These are phyloP conservation scores for Sclerotinia sclerotiorum DNA, from an alignment of 2,329 filamentous ascomycete species.

Conservation along the genomic window DNA sequence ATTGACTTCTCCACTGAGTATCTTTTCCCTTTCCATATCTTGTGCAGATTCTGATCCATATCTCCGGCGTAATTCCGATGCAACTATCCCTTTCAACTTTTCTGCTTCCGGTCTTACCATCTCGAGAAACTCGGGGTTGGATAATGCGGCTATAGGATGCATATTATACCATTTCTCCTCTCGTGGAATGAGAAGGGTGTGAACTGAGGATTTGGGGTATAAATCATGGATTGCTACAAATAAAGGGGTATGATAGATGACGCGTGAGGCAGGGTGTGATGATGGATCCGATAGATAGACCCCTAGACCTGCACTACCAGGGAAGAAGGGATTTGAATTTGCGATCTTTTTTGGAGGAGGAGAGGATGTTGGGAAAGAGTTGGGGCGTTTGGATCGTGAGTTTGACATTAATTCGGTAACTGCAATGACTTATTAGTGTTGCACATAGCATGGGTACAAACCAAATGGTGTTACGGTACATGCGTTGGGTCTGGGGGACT, in stretches of 20 bases:
- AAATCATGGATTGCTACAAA: conserved; percentile 79
- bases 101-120: conserved; percentile 60
- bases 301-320: conserved; percentile 60
- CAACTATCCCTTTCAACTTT: conserved; percentile 65
- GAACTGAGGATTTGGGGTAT: conserved; percentile 82
- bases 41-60: conserved; percentile 62
- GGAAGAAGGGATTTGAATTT: conserved; percentile 37
- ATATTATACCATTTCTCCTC: conserved; percentile 57
- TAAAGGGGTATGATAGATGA: conserved; percentile 65
- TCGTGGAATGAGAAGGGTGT: conserved; percentile 85
- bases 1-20: conserved; percentile 58
- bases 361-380: not conserved
- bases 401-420: conserved; percentile 54
- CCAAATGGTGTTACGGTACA: conserved; percentile 41
- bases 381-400: conserved; percentile 11
- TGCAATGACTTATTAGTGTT: conserved; percentile 30
- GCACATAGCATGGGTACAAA: not conserved
- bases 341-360: conserved; percentile 23
- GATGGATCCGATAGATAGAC: conserved; percentile 65
- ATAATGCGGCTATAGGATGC: conserved; percentile 77
- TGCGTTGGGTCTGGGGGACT: conserved; percentile 41
- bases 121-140: conserved; percentile 66
- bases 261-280: conserved; percentile 55
- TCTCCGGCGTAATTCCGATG: conserved; percentile 68
- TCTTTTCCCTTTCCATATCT: conserved; percentile 63